phyloP scores from a whole-genome alignment of 164 flowering plant species.

The Akebia trifoliata region DNA sequence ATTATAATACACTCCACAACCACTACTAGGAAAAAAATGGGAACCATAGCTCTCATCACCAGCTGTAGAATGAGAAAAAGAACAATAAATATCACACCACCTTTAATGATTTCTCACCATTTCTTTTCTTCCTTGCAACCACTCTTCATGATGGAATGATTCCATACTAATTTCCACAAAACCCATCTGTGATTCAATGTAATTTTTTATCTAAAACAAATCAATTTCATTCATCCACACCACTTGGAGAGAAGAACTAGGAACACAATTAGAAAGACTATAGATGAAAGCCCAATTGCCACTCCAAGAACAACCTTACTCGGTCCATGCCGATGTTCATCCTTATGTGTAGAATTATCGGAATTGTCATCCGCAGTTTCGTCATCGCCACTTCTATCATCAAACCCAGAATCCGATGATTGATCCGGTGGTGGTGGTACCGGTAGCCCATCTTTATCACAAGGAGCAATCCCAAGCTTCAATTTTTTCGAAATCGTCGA shows the following conservation, averaged over 20 bases:
- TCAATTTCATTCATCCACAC: conserved; percentile 37
- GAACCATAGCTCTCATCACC: conserved; percentile 18
- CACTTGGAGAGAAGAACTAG: conserved; percentile 64
- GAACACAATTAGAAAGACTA: conserved; percentile 81
- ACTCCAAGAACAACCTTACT: conserved; percentile 88
- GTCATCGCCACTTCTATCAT: conserved; percentile 15
- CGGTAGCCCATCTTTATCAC: conserved; percentile 84
- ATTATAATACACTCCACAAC: conserved; percentile 3
- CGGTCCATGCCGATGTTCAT: conserved; percentile 56
- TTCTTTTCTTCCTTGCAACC: conserved; percentile 7
- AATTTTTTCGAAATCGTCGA: conserved; percentile 47
- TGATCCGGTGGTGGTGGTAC: conserved; percentile 58
- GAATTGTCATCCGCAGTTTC: conserved; percentile 21
- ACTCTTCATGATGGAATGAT: conserved; percentile 13
- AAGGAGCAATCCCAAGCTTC: conserved; percentile 88
- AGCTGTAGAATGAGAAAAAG: conserved; percentile 10
- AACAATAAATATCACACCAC: conserved; percentile 21
- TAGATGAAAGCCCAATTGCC: conserved; percentile 80
- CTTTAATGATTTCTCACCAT: conserved; percentile 11
- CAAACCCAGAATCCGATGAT: conserved; percentile 28
- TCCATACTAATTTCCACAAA: conserved; percentile 13
- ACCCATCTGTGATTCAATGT: conserved; percentile 10
- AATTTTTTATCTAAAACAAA: neutral
- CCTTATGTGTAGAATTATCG: conserved; percentile 11
- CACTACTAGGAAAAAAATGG: conserved; percentile 3